Evolutionary conservation across 2,329 filamentous ascomycete species (phyloP).

Genomic region (Aspergillus udagawae): DNA sequence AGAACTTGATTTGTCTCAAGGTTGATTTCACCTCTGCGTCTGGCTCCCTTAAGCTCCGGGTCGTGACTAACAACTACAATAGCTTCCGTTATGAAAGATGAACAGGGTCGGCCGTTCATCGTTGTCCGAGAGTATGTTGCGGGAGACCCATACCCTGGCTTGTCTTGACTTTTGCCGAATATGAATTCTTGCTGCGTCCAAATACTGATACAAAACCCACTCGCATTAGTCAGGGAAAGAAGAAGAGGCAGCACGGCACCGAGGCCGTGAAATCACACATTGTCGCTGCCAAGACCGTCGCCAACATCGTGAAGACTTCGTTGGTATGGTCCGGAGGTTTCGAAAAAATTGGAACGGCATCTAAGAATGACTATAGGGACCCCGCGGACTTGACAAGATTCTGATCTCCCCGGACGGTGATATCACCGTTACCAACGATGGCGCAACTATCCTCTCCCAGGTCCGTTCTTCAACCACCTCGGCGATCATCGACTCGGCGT

Average conservation of each 20-base stretch:
- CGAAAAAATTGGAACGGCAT: neutral
- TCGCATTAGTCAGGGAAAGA: constrained; percentile 76
- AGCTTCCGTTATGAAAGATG: constrained; percentile 87
- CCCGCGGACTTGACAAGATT: constrained; percentile 96
- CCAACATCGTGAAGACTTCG: constrained; percentile 96
- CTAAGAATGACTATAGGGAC: constrained; percentile 53
- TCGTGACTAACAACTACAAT: constrained; percentile 19
- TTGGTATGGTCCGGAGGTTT: constrained; percentile 49
- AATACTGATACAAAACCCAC: constrained; percentile 1
- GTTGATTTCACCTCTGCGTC: constrained; percentile 22
- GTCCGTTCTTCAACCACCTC: constrained; percentile 29
- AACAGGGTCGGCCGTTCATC: constrained; percentile 95
- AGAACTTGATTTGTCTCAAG: constrained; percentile 49
- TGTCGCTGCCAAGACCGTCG: constrained; percentile 89
- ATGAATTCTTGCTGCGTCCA: neutral
- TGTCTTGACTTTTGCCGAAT: neutral
- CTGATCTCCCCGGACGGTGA: constrained; percentile 97
- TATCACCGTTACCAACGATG: constrained; percentile 98
- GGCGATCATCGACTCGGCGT: constrained; percentile 3
- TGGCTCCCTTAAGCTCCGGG: constrained; percentile 15
- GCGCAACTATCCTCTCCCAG: constrained; percentile 89
- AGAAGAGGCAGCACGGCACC: constrained; percentile 93
- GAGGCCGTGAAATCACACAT: constrained; percentile 99
- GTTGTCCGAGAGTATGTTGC: constrained; percentile 86
- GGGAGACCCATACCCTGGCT: constrained; percentile 7